Conservation (phyloP, 169 alveolate species). For the Cryptosporidium canis region DNA sequence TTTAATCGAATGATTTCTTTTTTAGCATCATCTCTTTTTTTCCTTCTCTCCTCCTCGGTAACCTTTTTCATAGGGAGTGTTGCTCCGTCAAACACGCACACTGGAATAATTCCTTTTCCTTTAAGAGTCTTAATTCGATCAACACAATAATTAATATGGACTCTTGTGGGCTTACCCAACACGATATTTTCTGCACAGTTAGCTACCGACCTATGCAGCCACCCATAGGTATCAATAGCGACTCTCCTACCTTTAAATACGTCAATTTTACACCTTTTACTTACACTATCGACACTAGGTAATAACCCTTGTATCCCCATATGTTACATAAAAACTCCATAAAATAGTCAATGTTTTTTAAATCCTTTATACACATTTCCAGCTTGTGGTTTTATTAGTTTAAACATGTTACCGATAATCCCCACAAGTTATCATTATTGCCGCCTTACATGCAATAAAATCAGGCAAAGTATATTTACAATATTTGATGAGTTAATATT, state of each 20-base stretch:
- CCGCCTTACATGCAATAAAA: slow-evolving; percentile 45
- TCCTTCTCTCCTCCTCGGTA: slow-evolving; percentile 79
- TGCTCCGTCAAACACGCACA: slow-evolving; percentile 86
- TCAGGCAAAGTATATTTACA: neutral
- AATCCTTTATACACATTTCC: neutral
- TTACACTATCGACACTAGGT: slow-evolving; percentile 35
- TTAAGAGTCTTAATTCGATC: slow-evolving; percentile 75
- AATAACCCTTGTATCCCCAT: slow-evolving; percentile 70
- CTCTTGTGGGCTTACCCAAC: slow-evolving; percentile 53
- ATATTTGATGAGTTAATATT: too few species aligned
- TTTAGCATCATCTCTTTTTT: slow-evolving; percentile 75
- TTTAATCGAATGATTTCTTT: slow-evolving; percentile 74
- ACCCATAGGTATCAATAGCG: slow-evolving; percentile 61
- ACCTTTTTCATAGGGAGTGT: slow-evolving; percentile 79
- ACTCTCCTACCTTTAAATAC: slow-evolving; percentile 49
- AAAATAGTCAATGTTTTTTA: neutral
- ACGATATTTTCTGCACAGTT: slow-evolving; percentile 65
- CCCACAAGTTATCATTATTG: neutral
- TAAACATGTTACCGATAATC: neutral
- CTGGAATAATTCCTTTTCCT: slow-evolving; percentile 79
- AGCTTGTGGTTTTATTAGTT: neutral
- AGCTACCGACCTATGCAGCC: slow-evolving; percentile 71
- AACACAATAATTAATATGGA: slow-evolving; percentile 41
- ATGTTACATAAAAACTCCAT: neutral
- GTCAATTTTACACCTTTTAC: slow-evolving; percentile 7